Conservation (phyloP, 2,329 filamentous ascomycete species). For the Xylaria sp. region DNA sequence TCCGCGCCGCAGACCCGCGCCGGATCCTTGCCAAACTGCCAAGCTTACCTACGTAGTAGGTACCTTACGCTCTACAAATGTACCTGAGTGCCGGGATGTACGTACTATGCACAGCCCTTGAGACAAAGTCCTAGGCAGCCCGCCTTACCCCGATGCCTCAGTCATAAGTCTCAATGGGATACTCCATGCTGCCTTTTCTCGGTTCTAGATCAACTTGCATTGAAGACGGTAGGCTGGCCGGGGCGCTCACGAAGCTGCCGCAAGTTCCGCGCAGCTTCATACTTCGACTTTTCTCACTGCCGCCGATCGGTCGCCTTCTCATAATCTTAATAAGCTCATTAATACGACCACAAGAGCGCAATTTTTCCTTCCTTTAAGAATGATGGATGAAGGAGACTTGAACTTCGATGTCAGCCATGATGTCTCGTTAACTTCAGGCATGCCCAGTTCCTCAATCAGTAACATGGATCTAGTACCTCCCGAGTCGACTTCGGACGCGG, state of each 20-base stretch:
- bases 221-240: background rate
- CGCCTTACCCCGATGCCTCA: too few species aligned
- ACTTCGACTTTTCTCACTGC: background rate
- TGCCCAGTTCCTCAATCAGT: constrained; percentile 20
- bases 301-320: background rate
- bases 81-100: too few species aligned
- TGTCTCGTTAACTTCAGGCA: constrained; percentile 27
- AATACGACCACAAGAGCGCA: constrained; percentile 6
- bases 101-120: too few species aligned
- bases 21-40: background rate
- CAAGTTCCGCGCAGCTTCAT: constrained; percentile 1
- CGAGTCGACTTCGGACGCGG: background rate
- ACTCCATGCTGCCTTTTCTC: too few species aligned
- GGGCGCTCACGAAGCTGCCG: constrained; percentile 1
- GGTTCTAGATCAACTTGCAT: background rate
- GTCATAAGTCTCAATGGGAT: too few species aligned
- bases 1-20: background rate
- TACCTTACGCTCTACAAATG: background rate
- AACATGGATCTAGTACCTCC: constrained; percentile 6
- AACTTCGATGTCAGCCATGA: constrained; percentile 31
- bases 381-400: constrained; percentile 38
- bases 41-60: background rate
- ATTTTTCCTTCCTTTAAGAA: constrained; percentile 1
- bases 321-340: constrained; percentile 31
- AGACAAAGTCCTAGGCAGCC: too few species aligned